Base-by-base conservation (phyloP, 768 basidiomycete genomes). In the Tulasnella sp. region DNA sequence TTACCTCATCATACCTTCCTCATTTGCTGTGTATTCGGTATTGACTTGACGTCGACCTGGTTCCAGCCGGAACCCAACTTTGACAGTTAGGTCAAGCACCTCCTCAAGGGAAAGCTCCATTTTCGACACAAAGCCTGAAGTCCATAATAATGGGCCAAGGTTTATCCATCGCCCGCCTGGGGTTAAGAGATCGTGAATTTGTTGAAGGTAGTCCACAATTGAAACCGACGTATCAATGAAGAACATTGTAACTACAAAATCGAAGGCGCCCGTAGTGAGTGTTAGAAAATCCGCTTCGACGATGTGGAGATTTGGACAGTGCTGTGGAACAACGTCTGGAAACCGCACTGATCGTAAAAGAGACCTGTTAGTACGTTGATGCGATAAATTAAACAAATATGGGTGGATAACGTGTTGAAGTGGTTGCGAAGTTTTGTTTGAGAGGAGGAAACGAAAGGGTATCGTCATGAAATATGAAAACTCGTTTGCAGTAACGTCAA, bases 91-190 rank as follows among this genome's bases (percentile, higher is more conserved):
- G 1, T 59, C 52, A 3, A 81, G 48, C 12, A 83, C 71, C 63
- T 82, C 81, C n/a, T 80, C 77, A 32, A 82, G 68, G 49, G 74
- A 77, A 40, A 79, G 64, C 60, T 79, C 78, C 22, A 79, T 59
- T 53, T 71, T 70, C 6, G 77, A 69, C 56, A 73, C 69, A 0
- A 66, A 75, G 7, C 76, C 76, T 2, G 70, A 68, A 1, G 75
- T 73, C 77, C 78, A 81, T 3, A 83, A 66, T 16, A 83, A 64
- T 6, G 80, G 82, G 1, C 81, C 81, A 3, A 81, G 66, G 60
- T 84, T 84, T 60, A 83, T 73, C 82, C 81, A 84, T 7, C 63
- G 67, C 2, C 81, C 82, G 3, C 79, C 78, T 0, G 78, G 76
- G 29, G 68, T 68, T 13, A 84, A 70, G 19, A 81, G 69, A 10